Percentiles rank a stretch among this genome's conserved stretches.
Evolutionary conservation across 352 stramenopile species (phyloP).

Genomic region (Phytophthora megakarya): DNA sequence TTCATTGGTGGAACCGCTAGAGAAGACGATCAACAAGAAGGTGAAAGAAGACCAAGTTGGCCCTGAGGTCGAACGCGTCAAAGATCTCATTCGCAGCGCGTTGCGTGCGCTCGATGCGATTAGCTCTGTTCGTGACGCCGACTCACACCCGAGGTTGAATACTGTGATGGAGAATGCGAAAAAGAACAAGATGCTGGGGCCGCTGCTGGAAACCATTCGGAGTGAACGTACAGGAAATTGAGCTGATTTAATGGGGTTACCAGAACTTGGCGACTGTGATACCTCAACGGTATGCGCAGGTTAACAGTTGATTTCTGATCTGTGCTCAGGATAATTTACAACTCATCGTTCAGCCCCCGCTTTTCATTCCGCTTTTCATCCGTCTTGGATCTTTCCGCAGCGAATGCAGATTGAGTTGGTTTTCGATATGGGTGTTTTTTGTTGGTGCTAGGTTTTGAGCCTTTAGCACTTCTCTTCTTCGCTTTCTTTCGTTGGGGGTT

Average conservation of each 20-base stretch:
- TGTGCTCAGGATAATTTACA: slow-evolving; percentile 31
- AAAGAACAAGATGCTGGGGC: slow-evolving; percentile 67
- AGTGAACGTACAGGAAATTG: slow-evolving; percentile 51
- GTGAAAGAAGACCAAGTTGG: slow-evolving; percentile 95
- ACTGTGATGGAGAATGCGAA: slow-evolving; percentile 66
- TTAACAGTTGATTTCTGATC: slow-evolving; percentile 8
- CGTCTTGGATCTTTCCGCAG: slow-evolving; percentile 2
- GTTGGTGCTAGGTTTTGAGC: slow-evolving; percentile 1
- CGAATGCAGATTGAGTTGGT: neutral
- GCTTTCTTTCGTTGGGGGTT: slow-evolving; percentile 12
- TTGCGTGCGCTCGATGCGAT: slow-evolving; percentile 89
- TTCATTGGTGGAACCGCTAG: slow-evolving; percentile 90
- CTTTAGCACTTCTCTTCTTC: neutral
- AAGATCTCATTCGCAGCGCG: slow-evolving; percentile 96
- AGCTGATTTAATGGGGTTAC: slow-evolving; percentile 3
- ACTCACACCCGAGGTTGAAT: slow-evolving; percentile 77
- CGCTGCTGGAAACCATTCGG: slow-evolving; percentile 69
- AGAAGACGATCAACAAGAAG: slow-evolving; percentile 96
- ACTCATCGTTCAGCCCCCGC: slow-evolving; percentile 26
- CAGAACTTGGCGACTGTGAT: slow-evolving; percentile 3
- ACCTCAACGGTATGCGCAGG: neutral
- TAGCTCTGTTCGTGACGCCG: slow-evolving; percentile 68
- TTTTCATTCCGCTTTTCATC: neutral
- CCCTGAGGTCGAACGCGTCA: slow-evolving; percentile 95
- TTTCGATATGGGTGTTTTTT: slow-evolving; percentile 2